These are phyloP conservation scores for Fibroporia radiculosa DNA, from an alignment of 768 basidiomycete genomes.

Conservation along the genomic window DNA sequence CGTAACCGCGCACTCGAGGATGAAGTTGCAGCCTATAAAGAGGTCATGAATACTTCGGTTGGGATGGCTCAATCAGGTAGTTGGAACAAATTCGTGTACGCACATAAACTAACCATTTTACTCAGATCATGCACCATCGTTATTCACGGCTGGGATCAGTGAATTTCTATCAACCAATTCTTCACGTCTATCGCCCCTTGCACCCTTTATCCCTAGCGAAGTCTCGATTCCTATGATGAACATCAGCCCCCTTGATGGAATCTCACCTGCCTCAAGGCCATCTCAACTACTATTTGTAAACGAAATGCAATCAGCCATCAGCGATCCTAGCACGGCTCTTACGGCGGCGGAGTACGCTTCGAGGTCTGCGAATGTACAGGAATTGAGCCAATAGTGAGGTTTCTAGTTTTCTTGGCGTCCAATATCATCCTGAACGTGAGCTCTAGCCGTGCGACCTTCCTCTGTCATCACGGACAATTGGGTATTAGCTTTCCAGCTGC, in stretches of 20 bases:
- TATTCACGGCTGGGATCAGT: neutral
- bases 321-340: too few species aligned
- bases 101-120: neutral
- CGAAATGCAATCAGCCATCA: too few species aligned
- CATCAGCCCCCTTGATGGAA: too few species aligned
- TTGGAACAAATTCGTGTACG: neutral
- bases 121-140: neutral
- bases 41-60: neutral
- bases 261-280: too few species aligned
- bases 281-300: too few species aligned
- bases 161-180: neutral
- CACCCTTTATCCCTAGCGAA: neutral
- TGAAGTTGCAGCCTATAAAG: conserved; percentile 13
- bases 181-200: neutral
- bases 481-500: conserved; percentile 13
- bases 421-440: neutral
- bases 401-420: neutral
- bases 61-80: neutral
- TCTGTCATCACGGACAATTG: conserved; percentile 15
- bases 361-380: neutral
- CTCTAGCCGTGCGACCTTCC: conserved; percentile 16
- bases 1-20: conserved; percentile 16
- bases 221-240: too few species aligned
- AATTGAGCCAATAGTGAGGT: conserved; percentile 15
- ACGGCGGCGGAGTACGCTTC: too few species aligned